Percentiles rank a stretch among this genome's conserved stretches.
Evolutionary conservation across 176 grass and related monocot species (phyloP).

Genomic region (Oropetium thomaeum): DNA sequence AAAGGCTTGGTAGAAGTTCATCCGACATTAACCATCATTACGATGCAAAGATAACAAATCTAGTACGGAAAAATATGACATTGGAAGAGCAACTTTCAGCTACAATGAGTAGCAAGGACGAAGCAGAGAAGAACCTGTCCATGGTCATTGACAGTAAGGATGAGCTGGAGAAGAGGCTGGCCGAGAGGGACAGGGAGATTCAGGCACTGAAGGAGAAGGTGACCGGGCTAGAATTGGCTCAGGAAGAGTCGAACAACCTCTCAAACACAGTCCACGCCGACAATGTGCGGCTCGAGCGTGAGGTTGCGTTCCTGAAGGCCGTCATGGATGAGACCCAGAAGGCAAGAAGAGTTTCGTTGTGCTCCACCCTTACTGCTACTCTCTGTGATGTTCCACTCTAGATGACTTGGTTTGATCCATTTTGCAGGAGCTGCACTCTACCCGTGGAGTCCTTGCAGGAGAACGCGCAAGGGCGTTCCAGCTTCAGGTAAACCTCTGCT

Average conservation of each 20-base stretch:
- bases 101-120: slow-evolving; percentile 50
- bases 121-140: slow-evolving; percentile 66
- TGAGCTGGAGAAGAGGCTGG: slow-evolving; percentile 64
- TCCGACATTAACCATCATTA: slow-evolving; percentile 60
- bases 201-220: slow-evolving; percentile 72
- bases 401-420: not conserved
- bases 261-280: slow-evolving; percentile 82
- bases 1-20: slow-evolving; percentile 45
- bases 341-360: slow-evolving; percentile 34
- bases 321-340: slow-evolving; percentile 89
- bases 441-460: slow-evolving; percentile 69
- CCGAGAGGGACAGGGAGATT: slow-evolving; percentile 60
- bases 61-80: slow-evolving; percentile 51
- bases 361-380: not conserved
- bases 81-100: slow-evolving; percentile 64
- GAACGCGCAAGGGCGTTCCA: slow-evolving; percentile 76
- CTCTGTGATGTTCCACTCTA: not conserved
- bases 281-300: slow-evolving; percentile 84
- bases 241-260: slow-evolving; percentile 81
- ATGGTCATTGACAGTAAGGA: slow-evolving; percentile 63
- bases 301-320: slow-evolving; percentile 90
- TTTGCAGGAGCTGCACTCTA: slow-evolving; percentile 73
- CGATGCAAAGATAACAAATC: slow-evolving; percentile 56
- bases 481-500: slow-evolving; percentile 58
- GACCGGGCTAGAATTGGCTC: slow-evolving; percentile 66